Percentiles rank a stretch among this genome's conserved stretches.
Conservation (phyloP, 2,329 filamentous ascomycete species). For the Cyanodermella asteris region DNA sequence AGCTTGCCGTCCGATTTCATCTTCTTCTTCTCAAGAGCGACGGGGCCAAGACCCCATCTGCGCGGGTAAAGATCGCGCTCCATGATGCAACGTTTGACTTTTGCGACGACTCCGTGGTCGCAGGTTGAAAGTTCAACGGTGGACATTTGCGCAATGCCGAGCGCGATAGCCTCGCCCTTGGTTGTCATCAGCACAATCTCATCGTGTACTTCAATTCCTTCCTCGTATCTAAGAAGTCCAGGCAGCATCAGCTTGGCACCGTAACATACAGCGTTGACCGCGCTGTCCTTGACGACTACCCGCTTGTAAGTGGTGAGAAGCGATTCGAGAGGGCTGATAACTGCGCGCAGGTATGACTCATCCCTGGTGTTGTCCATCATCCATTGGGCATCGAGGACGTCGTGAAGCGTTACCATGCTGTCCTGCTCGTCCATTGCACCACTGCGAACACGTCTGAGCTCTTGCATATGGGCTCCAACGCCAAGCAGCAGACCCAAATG, state of each 20-base stretch:
- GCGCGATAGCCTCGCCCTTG: constrained; percentile 93
- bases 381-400: constrained; percentile 92
- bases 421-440: constrained; percentile 88
- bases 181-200: constrained; percentile 97
- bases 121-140: constrained; percentile 92
- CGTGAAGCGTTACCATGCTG: constrained; percentile 79
- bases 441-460: constrained; percentile 77
- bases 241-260: constrained; percentile 98
- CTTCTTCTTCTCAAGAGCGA: constrained; percentile 97
- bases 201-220: constrained; percentile 80
- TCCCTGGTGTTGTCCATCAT: constrained; percentile 87
- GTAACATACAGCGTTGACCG: constrained; percentile 94
- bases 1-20: constrained; percentile 95
- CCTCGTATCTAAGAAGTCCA: constrained; percentile 78
- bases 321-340: constrained; percentile 83
- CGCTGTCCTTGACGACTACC: constrained; percentile 90
- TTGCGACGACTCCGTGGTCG: constrained; percentile 92
- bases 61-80: constrained; percentile 94
- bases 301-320: constrained; percentile 87
- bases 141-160: constrained; percentile 94
- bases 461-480: constrained; percentile 95
- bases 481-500: constrained; percentile 60
- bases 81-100: constrained; percentile 99
- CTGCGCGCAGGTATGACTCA: constrained; percentile 73
- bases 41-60: constrained; percentile 86